phyloP scores from a whole-genome alignment of 495 filamentous ascomycete species.

The Lasiosphaeria ovina region DNA sequence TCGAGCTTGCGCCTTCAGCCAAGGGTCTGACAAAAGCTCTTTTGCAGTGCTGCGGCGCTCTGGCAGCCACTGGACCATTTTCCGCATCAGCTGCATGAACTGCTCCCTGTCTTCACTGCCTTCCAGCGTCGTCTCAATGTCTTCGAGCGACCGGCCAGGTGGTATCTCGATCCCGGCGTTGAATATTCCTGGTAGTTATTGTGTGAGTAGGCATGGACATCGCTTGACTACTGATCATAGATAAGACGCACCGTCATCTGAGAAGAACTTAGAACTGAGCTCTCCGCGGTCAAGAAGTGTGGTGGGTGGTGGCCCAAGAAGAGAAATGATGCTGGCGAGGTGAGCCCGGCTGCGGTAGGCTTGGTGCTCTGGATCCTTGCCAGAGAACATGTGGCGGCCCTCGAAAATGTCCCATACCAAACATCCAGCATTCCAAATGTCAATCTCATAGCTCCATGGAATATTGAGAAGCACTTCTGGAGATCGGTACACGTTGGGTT shows the following conservation, averaged over 20 bases:
- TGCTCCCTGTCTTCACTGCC: constrained; percentile 35
- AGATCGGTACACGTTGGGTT: constrained; percentile 43
- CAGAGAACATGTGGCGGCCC: constrained; percentile 45
- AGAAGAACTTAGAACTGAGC: constrained; percentile 7
- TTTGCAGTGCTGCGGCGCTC: constrained; percentile 45
- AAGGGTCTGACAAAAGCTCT: constrained; percentile 23
- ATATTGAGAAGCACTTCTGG: constrained; percentile 49
- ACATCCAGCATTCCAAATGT: constrained; percentile 53
- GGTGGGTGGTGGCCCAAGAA: constrained; percentile 47
- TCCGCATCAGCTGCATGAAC: constrained; percentile 44
- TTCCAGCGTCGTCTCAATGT: constrained; percentile 33
- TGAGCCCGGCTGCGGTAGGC: constrained; percentile 44
- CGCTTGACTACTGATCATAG: not conserved
- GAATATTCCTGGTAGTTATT: constrained; percentile 29
- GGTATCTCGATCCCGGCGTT: constrained; percentile 34
- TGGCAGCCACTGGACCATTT: constrained; percentile 53
- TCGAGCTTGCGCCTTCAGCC: too few species aligned
- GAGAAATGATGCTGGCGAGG: constrained; percentile 45
- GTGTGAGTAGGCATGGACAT: not conserved
- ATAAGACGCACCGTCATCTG: not conserved
- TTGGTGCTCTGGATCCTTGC: constrained; percentile 42
- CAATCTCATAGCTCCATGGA: constrained; percentile 45
- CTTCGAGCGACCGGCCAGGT: constrained; percentile 29
- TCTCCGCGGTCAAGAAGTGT: constrained; percentile 31
- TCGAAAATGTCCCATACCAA: constrained; percentile 56